Conservation (phyloP, 306 rosid species). For the Prunus kanzakura region DNA sequence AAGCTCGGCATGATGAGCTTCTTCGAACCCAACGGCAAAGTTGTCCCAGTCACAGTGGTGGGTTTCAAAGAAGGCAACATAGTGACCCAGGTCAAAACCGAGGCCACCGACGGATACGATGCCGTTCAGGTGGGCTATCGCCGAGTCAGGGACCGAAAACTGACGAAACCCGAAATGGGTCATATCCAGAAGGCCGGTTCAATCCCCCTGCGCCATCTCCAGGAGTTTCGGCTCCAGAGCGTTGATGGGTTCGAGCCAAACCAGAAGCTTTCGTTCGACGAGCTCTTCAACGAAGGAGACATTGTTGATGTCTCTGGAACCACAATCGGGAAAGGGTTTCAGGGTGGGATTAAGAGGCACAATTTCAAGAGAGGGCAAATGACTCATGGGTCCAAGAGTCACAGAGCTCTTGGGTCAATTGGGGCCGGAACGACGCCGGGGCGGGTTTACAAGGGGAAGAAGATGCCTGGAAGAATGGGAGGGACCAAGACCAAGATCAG, state of each 20-base stretch:
- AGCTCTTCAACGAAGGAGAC: conserved; percentile 86
- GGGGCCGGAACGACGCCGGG: conserved; percentile 99
- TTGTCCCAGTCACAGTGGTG: conserved; percentile 85
- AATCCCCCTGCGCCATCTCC: conserved; percentile 89
- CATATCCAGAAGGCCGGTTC: conserved; percentile 77
- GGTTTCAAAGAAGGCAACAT: conserved; percentile 95
- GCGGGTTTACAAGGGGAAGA: conserved; percentile 82
- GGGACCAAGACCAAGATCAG: conserved; percentile 84
- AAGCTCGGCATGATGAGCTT: conserved; percentile 94
- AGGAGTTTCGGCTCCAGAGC: conserved; percentile 79
- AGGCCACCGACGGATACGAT: conserved; percentile 76
- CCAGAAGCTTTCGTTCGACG: conserved; percentile 55
- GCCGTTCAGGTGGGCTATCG: conserved; percentile 85
- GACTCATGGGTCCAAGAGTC: conserved; percentile 97
- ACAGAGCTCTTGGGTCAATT: conserved; percentile 83
- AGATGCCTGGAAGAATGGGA: conserved; percentile 99
- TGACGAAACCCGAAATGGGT: conserved; percentile 86
- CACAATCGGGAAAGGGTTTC: conserved; percentile 96
- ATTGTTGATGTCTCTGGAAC: conserved; percentile 87
- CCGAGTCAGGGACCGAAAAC: conserved; percentile 73
- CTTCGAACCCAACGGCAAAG: conserved; percentile 64
- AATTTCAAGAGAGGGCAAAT: conserved; percentile 82
- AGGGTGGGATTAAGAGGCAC: conserved; percentile 94
- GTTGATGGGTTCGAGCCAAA: conserved; percentile 56
- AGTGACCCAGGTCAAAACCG: conserved; percentile 79